Conservation (phyloP, 805 yeast species). For the Torulaspora gathmanii region DNA sequence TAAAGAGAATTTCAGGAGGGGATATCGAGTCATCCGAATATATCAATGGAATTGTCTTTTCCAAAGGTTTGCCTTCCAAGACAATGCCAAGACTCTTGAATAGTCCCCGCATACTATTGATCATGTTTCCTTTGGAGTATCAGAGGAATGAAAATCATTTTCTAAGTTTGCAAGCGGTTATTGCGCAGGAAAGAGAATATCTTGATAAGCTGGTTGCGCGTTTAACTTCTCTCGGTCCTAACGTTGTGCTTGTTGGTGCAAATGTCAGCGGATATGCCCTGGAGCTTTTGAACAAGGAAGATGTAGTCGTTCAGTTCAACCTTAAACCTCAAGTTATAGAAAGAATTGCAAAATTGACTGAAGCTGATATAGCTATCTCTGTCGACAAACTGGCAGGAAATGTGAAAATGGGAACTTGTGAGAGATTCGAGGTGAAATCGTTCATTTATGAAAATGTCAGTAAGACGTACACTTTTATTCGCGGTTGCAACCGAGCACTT, state of each 20-base stretch:
- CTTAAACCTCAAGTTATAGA: conserved; percentile 78
- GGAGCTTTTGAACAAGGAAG: conserved; percentile 62
- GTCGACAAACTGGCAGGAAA: conserved; percentile 75
- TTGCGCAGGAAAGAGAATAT: conserved; percentile 84
- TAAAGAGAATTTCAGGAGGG: conserved; percentile 82
- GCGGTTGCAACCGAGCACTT: conserved; percentile 65
- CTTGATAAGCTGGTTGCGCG: conserved; percentile 76
- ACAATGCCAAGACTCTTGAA: conserved; percentile 62
- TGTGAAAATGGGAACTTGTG: conserved; percentile 73
- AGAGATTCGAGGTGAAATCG: conserved; percentile 62
- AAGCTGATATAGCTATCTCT: conserved; percentile 79
- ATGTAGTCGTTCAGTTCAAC: conserved; percentile 75
- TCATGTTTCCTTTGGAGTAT: conserved; percentile 88
- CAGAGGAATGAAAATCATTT: conserved; percentile 70
- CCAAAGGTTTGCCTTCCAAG: conserved; percentile 75
- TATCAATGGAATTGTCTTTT: conserved; percentile 77
- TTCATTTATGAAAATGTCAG: conserved; percentile 51
- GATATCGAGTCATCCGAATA: conserved; percentile 51
- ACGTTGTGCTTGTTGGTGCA: conserved; percentile 70
- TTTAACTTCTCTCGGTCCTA: conserved; percentile 71
- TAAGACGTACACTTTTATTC: conserved; percentile 72
- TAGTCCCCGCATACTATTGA: conserved; percentile 71
- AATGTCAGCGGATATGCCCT: conserved; percentile 80
- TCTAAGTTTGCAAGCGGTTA: conserved; percentile 74
- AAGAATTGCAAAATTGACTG: conserved; percentile 70